These are phyloP conservation scores for Saccharomycopsis crataegensis DNA, from an alignment of 1,139 yeast species.

Conservation along the genomic window DNA sequence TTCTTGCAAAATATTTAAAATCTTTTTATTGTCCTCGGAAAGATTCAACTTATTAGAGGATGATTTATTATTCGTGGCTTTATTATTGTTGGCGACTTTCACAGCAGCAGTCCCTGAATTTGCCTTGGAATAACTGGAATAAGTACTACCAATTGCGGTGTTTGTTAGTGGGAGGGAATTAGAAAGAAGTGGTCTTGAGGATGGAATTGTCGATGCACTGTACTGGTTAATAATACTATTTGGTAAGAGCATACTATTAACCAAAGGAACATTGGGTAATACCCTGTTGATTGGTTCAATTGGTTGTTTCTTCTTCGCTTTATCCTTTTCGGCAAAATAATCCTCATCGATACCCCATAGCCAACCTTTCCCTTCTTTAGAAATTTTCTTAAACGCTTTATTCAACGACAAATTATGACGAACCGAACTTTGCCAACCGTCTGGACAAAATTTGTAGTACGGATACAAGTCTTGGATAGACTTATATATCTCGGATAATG, in stretches of 20 bases:
- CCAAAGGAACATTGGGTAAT: not conserved
- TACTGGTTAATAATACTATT: not conserved
- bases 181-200: not conserved
- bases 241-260: not conserved
- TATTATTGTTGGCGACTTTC: slow-evolving; percentile 20
- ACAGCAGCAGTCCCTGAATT: slow-evolving; percentile 6
- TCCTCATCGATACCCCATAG: slow-evolving; percentile 86
- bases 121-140: too few species aligned
- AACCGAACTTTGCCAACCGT: slow-evolving; percentile 96
- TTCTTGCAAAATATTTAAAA: slow-evolving; percentile 61
- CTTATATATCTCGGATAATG: slow-evolving; percentile 77
- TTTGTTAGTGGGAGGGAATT: not conserved
- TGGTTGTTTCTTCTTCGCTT: slow-evolving; percentile 41
- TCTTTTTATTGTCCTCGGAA: slow-evolving; percentile 54
- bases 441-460: slow-evolving; percentile 85
- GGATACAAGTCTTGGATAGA: slow-evolving; percentile 86
- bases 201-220: not conserved
- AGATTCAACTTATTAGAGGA: slow-evolving; percentile 24
- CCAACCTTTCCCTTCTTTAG: slow-evolving; percentile 86
- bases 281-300: not conserved
- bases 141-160: not conserved
- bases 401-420: slow-evolving; percentile 82
- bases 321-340: slow-evolving; percentile 74
- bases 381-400: slow-evolving; percentile 71
- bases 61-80: slow-evolving; percentile 22